Evolutionary conservation across 805 yeast species (phyloP).

Genomic region (Starmerella ratchasimensis): DNA sequence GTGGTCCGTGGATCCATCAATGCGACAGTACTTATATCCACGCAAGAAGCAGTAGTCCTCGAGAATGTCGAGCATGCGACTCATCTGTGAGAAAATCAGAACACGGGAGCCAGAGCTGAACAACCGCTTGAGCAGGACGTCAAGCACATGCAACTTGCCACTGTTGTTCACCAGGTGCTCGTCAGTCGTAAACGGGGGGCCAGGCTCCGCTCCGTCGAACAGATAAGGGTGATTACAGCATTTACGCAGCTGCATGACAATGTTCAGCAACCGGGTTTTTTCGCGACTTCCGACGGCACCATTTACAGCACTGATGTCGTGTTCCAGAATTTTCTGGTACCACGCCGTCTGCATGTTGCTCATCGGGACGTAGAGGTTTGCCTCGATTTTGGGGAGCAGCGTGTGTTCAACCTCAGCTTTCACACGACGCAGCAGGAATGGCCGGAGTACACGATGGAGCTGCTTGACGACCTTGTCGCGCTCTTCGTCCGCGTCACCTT

Average conservation of each 20-base stretch:
- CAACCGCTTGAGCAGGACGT: slow-evolving; percentile 61
- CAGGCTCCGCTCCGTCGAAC: slow-evolving; percentile 99
- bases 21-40: slow-evolving; percentile 75
- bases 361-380: slow-evolving; percentile 86
- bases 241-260: slow-evolving; percentile 91
- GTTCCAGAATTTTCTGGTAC: slow-evolving; percentile 79
- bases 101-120: slow-evolving; percentile 75
- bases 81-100: slow-evolving; percentile 86
- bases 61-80: slow-evolving; percentile 71
- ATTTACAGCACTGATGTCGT: slow-evolving; percentile 90
- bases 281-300: slow-evolving; percentile 92
- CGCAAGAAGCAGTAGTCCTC: slow-evolving; percentile 86
- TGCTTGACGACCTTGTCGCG: slow-evolving; percentile 69
- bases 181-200: slow-evolving; percentile 93
- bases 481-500: slow-evolving; percentile 39
- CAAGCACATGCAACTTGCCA: slow-evolving; percentile 82
- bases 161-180: slow-evolving; percentile 84
- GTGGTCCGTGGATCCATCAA: slow-evolving; percentile 87
- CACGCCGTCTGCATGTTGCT: slow-evolving; percentile 87
- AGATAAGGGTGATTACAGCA: slow-evolving; percentile 96
- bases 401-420: slow-evolving; percentile 90
- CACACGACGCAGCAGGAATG: slow-evolving; percentile 77
- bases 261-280: slow-evolving; percentile 77
- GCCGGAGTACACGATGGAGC: slow-evolving; percentile 73
- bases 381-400: slow-evolving; percentile 76